These are phyloP conservation scores for Aspergillus quadrilineatus DNA, from an alignment of 2,329 filamentous ascomycete genomes.

Conservation along the genomic window DNA sequence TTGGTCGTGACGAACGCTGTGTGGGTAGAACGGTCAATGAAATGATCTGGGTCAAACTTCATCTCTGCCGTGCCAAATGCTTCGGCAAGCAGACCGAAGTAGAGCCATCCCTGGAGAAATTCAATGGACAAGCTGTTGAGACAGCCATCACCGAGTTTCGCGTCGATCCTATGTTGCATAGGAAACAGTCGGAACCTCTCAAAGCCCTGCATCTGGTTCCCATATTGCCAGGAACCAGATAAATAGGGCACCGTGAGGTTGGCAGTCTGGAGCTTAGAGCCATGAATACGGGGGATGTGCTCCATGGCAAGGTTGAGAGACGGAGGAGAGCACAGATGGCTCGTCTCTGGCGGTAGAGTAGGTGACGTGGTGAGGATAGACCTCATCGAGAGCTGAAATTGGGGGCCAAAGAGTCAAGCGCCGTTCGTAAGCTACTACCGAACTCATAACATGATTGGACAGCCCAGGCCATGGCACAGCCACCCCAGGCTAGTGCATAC, in stretches of 20 bases:
- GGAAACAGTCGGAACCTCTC: not conserved
- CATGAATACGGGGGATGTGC: not conserved
- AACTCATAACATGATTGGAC: too few relatives aligned
- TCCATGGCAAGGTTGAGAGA: not conserved
- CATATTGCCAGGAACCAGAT: not conserved
- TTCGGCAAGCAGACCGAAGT: not conserved
- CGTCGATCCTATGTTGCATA: not conserved
- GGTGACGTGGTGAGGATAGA: not conserved
- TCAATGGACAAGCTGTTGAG: not conserved
- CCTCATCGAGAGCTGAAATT: too few relatives aligned
- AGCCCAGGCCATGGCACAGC: too few relatives aligned
- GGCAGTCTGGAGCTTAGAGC: not conserved
- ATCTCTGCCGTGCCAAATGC: not conserved
- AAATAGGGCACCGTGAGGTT: not conserved
- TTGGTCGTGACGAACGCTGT: not conserved
- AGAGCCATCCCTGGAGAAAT: not conserved
- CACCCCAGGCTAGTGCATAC: too few relatives aligned
- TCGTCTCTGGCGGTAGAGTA: too few relatives aligned
- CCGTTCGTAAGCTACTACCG: too few relatives aligned
- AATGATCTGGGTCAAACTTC: not conserved
- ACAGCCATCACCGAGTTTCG: not conserved
- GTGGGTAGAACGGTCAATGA: not conserved
- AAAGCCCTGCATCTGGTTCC: not conserved
- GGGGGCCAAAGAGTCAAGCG: too few relatives aligned
- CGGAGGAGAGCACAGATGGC: too few relatives aligned